These are phyloP conservation scores for Pythium dissotocum DNA, from an alignment of 352 stramenopile genomes.

Conservation along the genomic window DNA sequence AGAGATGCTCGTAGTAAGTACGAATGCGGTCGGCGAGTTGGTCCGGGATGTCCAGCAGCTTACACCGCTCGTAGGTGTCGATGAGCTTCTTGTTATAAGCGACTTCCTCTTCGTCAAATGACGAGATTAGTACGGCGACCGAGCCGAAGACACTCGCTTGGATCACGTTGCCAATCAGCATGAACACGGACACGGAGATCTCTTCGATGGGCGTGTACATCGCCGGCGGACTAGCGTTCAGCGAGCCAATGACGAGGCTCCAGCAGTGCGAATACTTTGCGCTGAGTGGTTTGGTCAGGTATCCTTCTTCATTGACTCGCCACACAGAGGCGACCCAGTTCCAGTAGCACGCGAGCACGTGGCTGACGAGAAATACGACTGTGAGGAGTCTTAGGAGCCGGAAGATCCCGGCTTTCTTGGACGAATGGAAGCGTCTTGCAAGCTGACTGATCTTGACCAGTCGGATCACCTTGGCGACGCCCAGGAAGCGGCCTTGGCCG, in stretches of 20 bases:
- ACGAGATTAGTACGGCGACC: slow-evolving; percentile 62
- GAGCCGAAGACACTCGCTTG: slow-evolving; percentile 74
- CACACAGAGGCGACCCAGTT: slow-evolving; percentile 53
- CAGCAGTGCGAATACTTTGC: slow-evolving; percentile 52
- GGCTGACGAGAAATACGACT: slow-evolving; percentile 55
- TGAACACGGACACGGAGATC: slow-evolving; percentile 65
- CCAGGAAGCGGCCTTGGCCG: slow-evolving; percentile 48
- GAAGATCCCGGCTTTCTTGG: slow-evolving; percentile 67
- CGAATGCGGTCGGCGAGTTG: slow-evolving; percentile 52
- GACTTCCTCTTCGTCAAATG: slow-evolving; percentile 65
- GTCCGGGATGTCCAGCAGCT: slow-evolving; percentile 63
- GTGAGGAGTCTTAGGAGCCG: slow-evolving; percentile 52
- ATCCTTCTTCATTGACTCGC: slow-evolving; percentile 38
- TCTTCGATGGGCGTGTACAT: slow-evolving; percentile 57
- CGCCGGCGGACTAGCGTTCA: slow-evolving; percentile 59
- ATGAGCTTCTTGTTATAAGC: slow-evolving; percentile 77
- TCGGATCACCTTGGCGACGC: slow-evolving; percentile 63
- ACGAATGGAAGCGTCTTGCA: slow-evolving; percentile 50
- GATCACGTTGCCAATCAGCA: slow-evolving; percentile 67
- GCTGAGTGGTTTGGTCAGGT: slow-evolving; percentile 27
- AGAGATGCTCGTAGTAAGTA: slow-evolving; percentile 71
- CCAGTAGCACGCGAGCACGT: slow-evolving; percentile 65
- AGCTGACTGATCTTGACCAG: slow-evolving; percentile 72
- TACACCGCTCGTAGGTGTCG: slow-evolving; percentile 58
- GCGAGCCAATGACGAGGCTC: slow-evolving; percentile 55